A percentile compares a stretch with the other conserved stretches of the same genome.
phyloP scores from a whole-genome alignment of 768 basidiomycete species.

The Gelatoporia subvermispora region DNA sequence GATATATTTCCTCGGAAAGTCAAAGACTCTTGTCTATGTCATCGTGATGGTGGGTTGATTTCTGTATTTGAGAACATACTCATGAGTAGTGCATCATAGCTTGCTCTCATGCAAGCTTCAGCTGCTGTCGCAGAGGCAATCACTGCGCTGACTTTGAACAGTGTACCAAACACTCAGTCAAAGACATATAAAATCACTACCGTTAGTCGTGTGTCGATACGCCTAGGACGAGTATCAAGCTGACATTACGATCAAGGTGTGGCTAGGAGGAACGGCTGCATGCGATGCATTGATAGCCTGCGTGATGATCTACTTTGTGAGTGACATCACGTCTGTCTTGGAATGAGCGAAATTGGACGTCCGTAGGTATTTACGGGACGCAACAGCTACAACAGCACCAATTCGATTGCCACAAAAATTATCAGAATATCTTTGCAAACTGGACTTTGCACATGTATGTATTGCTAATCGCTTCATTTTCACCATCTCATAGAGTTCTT shows the following conservation, averaged over 20 bases:
- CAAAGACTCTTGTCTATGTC: not conserved
- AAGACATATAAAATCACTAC: too few relatives aligned
- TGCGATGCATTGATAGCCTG: not conserved
- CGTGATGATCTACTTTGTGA: not conserved
- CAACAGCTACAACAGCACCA: not conserved
- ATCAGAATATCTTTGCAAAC: not conserved
- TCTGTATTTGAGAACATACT: not conserved
- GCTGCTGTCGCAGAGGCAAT: not conserved
- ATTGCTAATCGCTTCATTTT: too few relatives aligned
- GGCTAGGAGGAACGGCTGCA: not conserved
- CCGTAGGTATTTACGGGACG: not conserved
- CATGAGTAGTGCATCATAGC: not conserved
- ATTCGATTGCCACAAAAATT: not conserved
- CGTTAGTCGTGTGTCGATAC: too few relatives aligned
- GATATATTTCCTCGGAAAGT: not conserved
- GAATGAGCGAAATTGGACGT: too few relatives aligned
- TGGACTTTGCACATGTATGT: not conserved
- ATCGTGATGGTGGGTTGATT: not conserved
- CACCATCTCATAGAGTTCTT: too few relatives aligned
- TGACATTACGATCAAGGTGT: not conserved
- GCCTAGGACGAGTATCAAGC: too few relatives aligned
- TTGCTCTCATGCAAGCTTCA: not conserved
- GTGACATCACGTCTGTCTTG: too few relatives aligned
- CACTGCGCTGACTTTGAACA: too few relatives aligned
- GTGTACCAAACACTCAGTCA: too few relatives aligned